A percentile compares a stretch with the other conserved stretches of the same genome.
Conservation (phyloP, 495 filamentous ascomycete species). For the Podospora comata region DNA sequence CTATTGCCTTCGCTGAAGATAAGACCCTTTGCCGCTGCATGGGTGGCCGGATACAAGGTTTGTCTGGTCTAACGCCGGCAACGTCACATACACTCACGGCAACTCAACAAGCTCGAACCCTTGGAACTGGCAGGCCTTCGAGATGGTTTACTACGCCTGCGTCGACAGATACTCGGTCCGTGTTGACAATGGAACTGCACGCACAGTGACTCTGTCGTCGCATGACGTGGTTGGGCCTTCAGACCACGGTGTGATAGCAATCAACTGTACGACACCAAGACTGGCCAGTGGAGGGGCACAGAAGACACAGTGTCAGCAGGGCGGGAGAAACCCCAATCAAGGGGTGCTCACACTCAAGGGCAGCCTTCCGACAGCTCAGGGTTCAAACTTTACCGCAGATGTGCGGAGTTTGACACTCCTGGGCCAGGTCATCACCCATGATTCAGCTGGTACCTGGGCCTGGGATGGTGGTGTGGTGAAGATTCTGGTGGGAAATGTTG, state of each 20-base stretch:
- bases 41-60: slow-evolving; percentile 15
- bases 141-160: slow-evolving; percentile 15
- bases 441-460: slow-evolving; percentile 17
- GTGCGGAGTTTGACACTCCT: slow-evolving; percentile 15
- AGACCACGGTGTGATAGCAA: not conserved
- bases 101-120: slow-evolving; percentile 12
- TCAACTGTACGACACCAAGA: slow-evolving; percentile 14
- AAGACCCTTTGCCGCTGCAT: slow-evolving; percentile 13
- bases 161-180: slow-evolving; percentile 14
- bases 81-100: slow-evolving; percentile 8
- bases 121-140: slow-evolving; percentile 15
- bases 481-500: slow-evolving; percentile 12
- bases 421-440: slow-evolving; percentile 10
- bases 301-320: slow-evolving; percentile 8
- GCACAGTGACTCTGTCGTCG: not conserved
- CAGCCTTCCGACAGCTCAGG: not conserved
- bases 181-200: slow-evolving; percentile 9
- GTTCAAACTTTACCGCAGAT: slow-evolving; percentile 16
- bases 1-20: slow-evolving; percentile 15
- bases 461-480: slow-evolving; percentile 9
- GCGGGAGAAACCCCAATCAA: not conserved
- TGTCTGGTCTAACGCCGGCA: slow-evolving; percentile 10
- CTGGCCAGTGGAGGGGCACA: slow-evolving; percentile 8
- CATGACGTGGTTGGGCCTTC: slow-evolving; percentile 2
- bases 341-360: not conserved